These are phyloP conservation scores for Zygosaccharomyces siamensis DNA, from an alignment of 805 yeast genomes.

Conservation along the genomic window DNA sequence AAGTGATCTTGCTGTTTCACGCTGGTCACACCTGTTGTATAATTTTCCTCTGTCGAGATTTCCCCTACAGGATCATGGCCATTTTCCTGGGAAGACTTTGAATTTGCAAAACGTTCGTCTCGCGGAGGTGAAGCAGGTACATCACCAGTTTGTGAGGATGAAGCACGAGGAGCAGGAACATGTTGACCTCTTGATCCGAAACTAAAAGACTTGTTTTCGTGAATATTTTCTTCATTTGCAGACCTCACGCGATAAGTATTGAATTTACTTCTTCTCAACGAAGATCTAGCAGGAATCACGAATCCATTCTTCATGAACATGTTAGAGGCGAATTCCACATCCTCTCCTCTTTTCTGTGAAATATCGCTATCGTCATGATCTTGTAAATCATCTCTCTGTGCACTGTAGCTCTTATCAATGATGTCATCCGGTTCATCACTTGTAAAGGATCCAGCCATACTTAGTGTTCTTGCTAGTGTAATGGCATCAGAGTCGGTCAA, in stretches of 20 bases:
- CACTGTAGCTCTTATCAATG: neutral
- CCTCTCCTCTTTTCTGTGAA: slow-evolving; percentile 9
- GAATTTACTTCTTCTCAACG: slow-evolving; percentile 45
- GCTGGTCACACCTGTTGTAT: neutral
- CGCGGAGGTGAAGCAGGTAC: neutral
- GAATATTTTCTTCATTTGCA: slow-evolving; percentile 8
- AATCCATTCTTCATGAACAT: slow-evolving; percentile 29
- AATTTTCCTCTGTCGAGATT: neutral
- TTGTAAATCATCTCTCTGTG: slow-evolving; percentile 1
- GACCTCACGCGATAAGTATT: slow-evolving; percentile 45
- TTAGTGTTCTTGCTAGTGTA: slow-evolving; percentile 73
- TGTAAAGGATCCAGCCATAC: slow-evolving; percentile 60
- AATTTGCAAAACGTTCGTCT: neutral
- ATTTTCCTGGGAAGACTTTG: neutral
- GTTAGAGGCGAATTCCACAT: slow-evolving; percentile 30
- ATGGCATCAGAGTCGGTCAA: slow-evolving; percentile 76
- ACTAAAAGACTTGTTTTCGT: neutral
- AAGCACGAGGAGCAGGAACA: neutral
- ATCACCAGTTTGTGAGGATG: neutral
- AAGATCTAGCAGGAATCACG: slow-evolving; percentile 32
- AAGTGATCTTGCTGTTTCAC: slow-evolving; percentile 1
- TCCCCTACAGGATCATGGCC: neutral
- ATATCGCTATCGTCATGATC: slow-evolving; percentile 1
- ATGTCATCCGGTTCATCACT: slow-evolving; percentile 10
- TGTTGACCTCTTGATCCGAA: neutral